phyloP scores from a whole-genome alignment of 345 rosid genomes.

The Geranium rotundifolium region DNA sequence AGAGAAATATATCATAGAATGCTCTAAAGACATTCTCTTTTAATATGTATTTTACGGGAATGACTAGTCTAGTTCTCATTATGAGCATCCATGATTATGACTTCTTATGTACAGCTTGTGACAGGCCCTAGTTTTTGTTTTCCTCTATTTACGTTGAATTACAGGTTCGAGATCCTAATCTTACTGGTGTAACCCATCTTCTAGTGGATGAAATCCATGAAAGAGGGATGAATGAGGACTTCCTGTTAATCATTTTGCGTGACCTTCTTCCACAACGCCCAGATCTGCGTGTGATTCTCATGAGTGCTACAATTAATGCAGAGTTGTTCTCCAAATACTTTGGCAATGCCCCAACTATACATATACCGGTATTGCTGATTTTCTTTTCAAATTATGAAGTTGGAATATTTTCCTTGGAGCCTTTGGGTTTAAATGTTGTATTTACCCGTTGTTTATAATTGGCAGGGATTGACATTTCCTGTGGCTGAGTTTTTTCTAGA shows the following conservation, averaged over 20 bases:
- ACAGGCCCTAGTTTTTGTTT: slow-evolving; percentile 1
- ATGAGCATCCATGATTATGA: neutral
- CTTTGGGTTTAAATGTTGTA: slow-evolving; percentile 5
- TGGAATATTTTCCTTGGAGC: slow-evolving; percentile 1
- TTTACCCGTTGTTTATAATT: neutral
- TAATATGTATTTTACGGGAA: no score
- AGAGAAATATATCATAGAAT: no score
- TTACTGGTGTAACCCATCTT: slow-evolving; percentile 79
- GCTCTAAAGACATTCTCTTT: no score
- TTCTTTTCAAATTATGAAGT: neutral
- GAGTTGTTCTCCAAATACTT: slow-evolving; percentile 83
- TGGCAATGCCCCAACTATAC: slow-evolving; percentile 63
- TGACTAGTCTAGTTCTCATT: neutral
- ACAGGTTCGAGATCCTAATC: slow-evolving; percentile 78
- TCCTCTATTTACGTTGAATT: slow-evolving; percentile 17
- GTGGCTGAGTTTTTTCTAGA: slow-evolving; percentile 77
- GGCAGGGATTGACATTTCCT: slow-evolving; percentile 85
- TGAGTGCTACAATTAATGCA: slow-evolving; percentile 97
- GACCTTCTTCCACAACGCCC: slow-evolving; percentile 93
- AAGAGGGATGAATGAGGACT: slow-evolving; percentile 97
- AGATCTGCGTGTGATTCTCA: slow-evolving; percentile 68
- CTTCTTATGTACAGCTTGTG: neutral
- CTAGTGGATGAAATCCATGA: slow-evolving; percentile 97
- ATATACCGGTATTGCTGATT: slow-evolving; percentile 55
- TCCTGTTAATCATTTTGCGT: slow-evolving; percentile 68